phyloP scores from a whole-genome alignment of 192 early-diverging fungal genomes.

The Entomortierella beljakovae region DNA sequence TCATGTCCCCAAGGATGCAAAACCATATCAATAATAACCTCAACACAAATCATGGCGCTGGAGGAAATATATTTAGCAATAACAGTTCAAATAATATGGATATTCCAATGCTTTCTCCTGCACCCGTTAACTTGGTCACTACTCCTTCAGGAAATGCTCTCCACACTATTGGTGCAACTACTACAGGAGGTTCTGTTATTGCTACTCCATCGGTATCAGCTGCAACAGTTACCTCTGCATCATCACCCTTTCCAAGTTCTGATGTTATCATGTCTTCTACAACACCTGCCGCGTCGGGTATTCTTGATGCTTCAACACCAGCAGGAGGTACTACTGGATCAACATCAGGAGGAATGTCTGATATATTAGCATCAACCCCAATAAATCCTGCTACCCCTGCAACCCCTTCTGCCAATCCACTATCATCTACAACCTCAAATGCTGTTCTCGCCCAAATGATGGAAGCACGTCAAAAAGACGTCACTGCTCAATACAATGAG shows the following conservation, averaged over 20 bases:
- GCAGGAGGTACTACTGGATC: conserved; percentile 1
- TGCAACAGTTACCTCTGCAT: not conserved
- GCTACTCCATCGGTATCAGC: no score
- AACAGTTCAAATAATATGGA: conserved; percentile 16
- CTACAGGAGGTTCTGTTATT: no score
- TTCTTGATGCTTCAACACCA: not conserved
- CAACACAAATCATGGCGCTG: not conserved
- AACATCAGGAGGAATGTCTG: not conserved
- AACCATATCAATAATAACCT: conserved; percentile 46
- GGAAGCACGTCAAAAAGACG: conserved; percentile 40
- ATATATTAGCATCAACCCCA: not conserved
- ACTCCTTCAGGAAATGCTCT: conserved; percentile 16
- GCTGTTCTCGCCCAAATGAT: conserved; percentile 38
- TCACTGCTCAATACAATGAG: conserved; percentile 20
- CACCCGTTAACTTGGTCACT: conserved; percentile 23
- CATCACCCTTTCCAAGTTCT: conserved; percentile 23
- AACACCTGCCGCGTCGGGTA: conserved; percentile 14
- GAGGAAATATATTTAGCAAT: not conserved
- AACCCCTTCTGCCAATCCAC: conserved; percentile 23
- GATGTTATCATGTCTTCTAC: conserved; percentile 33
- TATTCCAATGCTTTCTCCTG: conserved; percentile 31
- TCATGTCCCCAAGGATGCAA: conserved; percentile 47
- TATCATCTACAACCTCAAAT: not conserved
- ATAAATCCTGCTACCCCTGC: conserved; percentile 17
- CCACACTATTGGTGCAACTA: not conserved